These are phyloP conservation scores for Wakefieldia striispora DNA, from an alignment of 768 basidiomycete species.

Conservation along the genomic window DNA sequence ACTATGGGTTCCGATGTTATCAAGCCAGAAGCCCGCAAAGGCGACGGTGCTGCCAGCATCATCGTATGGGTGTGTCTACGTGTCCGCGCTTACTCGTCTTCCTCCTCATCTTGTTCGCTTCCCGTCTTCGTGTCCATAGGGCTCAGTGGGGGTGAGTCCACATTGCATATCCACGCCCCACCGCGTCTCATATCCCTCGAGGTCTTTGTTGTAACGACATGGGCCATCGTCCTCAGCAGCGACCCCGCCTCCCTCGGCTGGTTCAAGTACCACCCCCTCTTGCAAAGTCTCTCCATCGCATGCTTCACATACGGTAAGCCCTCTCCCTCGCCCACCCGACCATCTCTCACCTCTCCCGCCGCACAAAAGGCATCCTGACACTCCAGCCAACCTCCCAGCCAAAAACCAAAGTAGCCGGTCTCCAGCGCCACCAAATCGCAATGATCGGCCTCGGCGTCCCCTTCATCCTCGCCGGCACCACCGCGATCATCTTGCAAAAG, in stretches of 20 bases:
- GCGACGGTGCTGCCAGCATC: constrained; percentile 36
- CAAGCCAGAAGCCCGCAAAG: constrained; percentile 38
- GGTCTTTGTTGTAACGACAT: constrained; percentile 43
- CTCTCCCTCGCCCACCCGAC: too few relatives aligned
- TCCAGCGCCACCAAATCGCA: constrained; percentile 66
- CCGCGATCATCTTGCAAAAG: constrained; percentile 67
- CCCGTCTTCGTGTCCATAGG: constrained; percentile 1
- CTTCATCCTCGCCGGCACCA: constrained; percentile 54
- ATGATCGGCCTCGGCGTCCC: constrained; percentile 57
- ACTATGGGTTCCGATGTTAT: constrained; percentile 26
- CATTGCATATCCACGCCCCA: neutral
- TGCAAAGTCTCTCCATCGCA: constrained; percentile 57
- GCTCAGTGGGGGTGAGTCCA: constrained; percentile 17
- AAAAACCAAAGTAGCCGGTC: constrained; percentile 61
- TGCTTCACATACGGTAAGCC: constrained; percentile 60
- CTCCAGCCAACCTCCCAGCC: constrained; percentile 72
- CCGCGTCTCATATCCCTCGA: constrained; percentile 20
- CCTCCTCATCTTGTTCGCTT: neutral
- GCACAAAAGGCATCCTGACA: constrained; percentile 60
- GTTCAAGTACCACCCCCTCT: constrained; percentile 66
- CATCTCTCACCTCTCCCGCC: too few relatives aligned
- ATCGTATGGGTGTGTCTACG: constrained; percentile 36
- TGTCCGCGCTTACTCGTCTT: neutral
- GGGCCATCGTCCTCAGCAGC: constrained; percentile 45
- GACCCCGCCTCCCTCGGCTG: constrained; percentile 47